These are phyloP conservation scores for Dothideomycetes sp. DNA, from an alignment of 2,329 filamentous ascomycete species.

Conservation along the genomic window DNA sequence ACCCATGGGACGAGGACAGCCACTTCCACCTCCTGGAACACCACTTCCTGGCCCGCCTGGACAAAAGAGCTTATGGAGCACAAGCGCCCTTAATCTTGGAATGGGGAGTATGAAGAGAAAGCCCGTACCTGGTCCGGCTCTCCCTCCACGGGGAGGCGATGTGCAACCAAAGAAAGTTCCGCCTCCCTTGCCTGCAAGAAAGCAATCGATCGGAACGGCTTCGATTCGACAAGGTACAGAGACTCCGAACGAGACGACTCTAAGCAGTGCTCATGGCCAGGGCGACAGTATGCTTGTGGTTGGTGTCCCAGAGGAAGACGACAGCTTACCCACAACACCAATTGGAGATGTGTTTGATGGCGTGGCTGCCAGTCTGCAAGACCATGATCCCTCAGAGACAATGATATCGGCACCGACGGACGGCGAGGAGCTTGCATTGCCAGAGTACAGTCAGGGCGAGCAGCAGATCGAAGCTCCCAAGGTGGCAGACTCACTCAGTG, in stretches of 20 bases:
- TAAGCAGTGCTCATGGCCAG: background rate
- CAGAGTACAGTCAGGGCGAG: background rate
- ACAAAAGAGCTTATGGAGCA: slow-evolving; percentile 14
- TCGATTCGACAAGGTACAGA: background rate
- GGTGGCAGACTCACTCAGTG: background rate
- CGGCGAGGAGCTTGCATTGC: background rate
- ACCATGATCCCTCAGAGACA: background rate
- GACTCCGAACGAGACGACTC: background rate
- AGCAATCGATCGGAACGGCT: background rate
- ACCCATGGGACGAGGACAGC: slow-evolving; percentile 74
- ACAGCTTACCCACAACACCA: slow-evolving; percentile 17
- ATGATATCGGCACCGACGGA: background rate
- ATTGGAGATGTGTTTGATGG: slow-evolving; percentile 1
- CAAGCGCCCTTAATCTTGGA: slow-evolving; percentile 8
- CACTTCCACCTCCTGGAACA: slow-evolving; percentile 68
- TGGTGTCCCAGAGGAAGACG: slow-evolving; percentile 10
- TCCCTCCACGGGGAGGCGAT: background rate
- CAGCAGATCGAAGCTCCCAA: no score
- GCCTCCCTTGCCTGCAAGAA: slow-evolving; percentile 3
- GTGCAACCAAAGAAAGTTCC: background rate
- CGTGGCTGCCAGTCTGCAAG: background rate
- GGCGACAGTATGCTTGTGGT: slow-evolving; percentile 6
- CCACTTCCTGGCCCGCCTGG: slow-evolving; percentile 49
- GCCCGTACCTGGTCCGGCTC: slow-evolving; percentile 10
- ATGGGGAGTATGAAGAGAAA: slow-evolving; percentile 14